Evolutionary conservation across 257 asterid genomes (phyloP), one percentile per base, ranked within the genome.

Genomic region (Marsdenia floribunda): DNA sequence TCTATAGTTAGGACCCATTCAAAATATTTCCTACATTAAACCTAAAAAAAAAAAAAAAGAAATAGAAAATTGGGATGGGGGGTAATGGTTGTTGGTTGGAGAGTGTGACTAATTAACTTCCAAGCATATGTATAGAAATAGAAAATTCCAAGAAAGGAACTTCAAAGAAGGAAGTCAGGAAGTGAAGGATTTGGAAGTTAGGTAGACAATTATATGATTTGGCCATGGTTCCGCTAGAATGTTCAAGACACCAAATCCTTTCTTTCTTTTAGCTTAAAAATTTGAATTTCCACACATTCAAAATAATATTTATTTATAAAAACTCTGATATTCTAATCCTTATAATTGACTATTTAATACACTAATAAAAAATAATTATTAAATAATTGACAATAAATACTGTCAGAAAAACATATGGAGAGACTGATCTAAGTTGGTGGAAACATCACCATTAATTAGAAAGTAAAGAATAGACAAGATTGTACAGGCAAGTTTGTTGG

Each of bases 131-230:
- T 22, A 3, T 16, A 16, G 10, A 42, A 65, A 14, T 13, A 37
- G 70, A 65, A 15, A 37, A 37, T 37, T 65, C 50, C 70, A 65
- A 65, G 50, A 19, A 63, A 33, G 38, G 68, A 63, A 63, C 19
- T 55, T 22, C 60, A 33, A 63, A 5, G 6, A 63, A 65, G 38
- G 70, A 65, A 65, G 26, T 65, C 26, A 37, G 70, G 70, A 65
- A 65, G 49, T 37, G 49, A 65, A 21, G 29, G 18, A 50, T 21
- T 29, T 33, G 26, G 33, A 74, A 63, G 42, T 33, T 59, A 61
- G 33, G 33, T 40, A 57, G 18, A 37, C 35, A 69, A n/a, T 16
- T 10, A 13, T 24, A 22, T 10, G 26, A 37, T 19, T 66, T 66
- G 22, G 14, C 3, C 72, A 53, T 53, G n/a, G 5, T 16, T 15